These are phyloP conservation scores for Lagerstroemia speciosa DNA, from an alignment of 345 rosid genomes.

Conservation along the genomic window DNA sequence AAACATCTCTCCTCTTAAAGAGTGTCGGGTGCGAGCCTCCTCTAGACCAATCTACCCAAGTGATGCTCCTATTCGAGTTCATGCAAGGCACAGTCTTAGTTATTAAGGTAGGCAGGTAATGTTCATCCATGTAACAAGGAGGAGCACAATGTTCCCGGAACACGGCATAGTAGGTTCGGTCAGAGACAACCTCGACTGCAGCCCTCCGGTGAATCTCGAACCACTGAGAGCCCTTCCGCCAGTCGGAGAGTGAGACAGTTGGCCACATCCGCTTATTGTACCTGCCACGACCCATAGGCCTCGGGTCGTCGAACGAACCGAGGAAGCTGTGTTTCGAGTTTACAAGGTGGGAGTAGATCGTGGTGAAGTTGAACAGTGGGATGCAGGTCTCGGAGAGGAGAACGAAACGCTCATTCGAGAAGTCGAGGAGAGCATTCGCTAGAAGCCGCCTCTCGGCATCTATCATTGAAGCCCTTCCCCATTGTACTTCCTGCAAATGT, in stretches of 20 bases:
- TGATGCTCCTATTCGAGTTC: slow-evolving; percentile 61
- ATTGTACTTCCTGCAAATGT: slow-evolving; percentile 44
- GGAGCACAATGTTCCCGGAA: slow-evolving; percentile 48
- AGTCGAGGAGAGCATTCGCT: slow-evolving; percentile 64
- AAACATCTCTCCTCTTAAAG: slow-evolving; percentile 37
- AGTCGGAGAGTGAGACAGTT: slow-evolving; percentile 29
- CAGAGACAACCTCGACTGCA: slow-evolving; percentile 53
- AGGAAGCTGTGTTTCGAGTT: slow-evolving; percentile 42
- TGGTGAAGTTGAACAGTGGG: slow-evolving; percentile 72
- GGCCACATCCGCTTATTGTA: slow-evolving; percentile 54
- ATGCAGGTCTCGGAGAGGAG: slow-evolving; percentile 82
- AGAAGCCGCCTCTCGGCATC: slow-evolving; percentile 81
- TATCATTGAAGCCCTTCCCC: slow-evolving; percentile 75
- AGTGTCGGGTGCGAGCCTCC: slow-evolving; percentile 72
- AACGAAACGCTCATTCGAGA: slow-evolving; percentile 59
- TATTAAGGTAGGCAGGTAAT: slow-evolving; percentile 68
- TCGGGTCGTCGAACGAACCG: slow-evolving; percentile 41
- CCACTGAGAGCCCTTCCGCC: slow-evolving; percentile 96
- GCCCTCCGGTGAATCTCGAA: slow-evolving; percentile 55
- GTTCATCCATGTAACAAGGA: slow-evolving; percentile 65
- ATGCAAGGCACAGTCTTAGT: slow-evolving; percentile 18
- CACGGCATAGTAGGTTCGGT: slow-evolving; percentile 40
- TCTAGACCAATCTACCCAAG: slow-evolving; percentile 76
- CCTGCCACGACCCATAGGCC: slow-evolving; percentile 61
- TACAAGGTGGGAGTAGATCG: slow-evolving; percentile 46